Percentiles rank a stretch among this genome's conserved stretches.
phyloP scores from a whole-genome alignment of 495 filamentous ascomycete genomes.

The Xeromyces bisporus region DNA sequence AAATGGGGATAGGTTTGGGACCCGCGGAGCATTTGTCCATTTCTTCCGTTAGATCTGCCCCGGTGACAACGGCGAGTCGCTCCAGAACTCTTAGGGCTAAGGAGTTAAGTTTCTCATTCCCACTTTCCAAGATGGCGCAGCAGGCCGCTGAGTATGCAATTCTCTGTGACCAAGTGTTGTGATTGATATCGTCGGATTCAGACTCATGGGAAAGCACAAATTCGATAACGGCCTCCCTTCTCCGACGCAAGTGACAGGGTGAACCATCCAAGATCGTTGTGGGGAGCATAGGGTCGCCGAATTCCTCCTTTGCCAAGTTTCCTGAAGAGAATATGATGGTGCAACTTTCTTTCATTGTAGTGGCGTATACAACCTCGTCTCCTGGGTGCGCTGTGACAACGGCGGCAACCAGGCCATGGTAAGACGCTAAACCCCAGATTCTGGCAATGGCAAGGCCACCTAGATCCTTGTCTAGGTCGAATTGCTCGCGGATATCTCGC shows the following conservation, averaged over 20 bases:
- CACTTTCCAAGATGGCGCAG: conserved; percentile 17
- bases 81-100: conserved; percentile 16
- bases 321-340: conserved; percentile 20
- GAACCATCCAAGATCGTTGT: conserved; percentile 2
- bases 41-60: conserved; percentile 18
- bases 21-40: conserved; percentile 12
- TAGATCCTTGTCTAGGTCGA: conserved; percentile 29
- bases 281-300: conserved; percentile 4
- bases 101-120: conserved; percentile 8
- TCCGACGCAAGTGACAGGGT: conserved; percentile 4
- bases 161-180: conserved; percentile 10
- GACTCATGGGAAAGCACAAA: conserved; percentile 14
- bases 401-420: conserved; percentile 20
- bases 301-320: conserved; percentile 1
- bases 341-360: conserved; percentile 19
- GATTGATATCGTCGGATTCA: conserved; percentile 2
- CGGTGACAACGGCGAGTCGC: conserved; percentile 12
- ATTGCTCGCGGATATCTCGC: conserved; percentile 21
- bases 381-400: conserved; percentile 33
- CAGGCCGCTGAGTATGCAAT: conserved; percentile 24
- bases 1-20: conserved; percentile 3
- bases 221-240: conserved; percentile 12
- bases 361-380: conserved; percentile 35
- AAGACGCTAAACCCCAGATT: conserved; percentile 35
- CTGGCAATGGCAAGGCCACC: conserved; percentile 24